A percentile compares a stretch with the other conserved stretches of the same genome.
Evolutionary conservation across 805 yeast species (phyloP).

Genomic region (Candida morakotiae): DNA sequence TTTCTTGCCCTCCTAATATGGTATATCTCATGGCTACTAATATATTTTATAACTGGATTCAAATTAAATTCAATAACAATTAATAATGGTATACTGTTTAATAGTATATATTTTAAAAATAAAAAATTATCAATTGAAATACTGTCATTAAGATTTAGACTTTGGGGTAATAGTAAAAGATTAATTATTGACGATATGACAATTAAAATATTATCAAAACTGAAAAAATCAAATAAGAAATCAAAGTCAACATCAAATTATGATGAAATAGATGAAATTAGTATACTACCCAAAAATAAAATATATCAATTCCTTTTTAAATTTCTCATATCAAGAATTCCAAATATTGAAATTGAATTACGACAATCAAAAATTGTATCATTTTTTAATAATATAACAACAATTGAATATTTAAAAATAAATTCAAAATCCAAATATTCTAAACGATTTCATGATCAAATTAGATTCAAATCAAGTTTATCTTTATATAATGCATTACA

Average conservation of each 20-base stretch:
- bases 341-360: constrained; percentile 20
- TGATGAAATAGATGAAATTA: constrained; percentile 5
- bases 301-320: constrained; percentile 9
- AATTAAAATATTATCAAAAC: not conserved
- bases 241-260: not conserved
- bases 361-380: constrained; percentile 11
- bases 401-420: constrained; percentile 19
- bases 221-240: not conserved
- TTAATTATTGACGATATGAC: constrained; percentile 25
- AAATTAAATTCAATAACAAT: constrained; percentile 28
- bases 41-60: constrained; percentile 29
- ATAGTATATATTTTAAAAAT: constrained; percentile 19
- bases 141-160: constrained; percentile 24
- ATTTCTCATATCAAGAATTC: constrained; percentile 16
- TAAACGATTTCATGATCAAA: constrained; percentile 11
- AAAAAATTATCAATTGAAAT: constrained; percentile 13
- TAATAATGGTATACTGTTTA: constrained; percentile 37
- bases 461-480: constrained; percentile 16
- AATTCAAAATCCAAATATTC: constrained; percentile 17
- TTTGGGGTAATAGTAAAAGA: constrained; percentile 37
- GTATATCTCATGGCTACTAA: constrained; percentile 27
- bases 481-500: constrained; percentile 9
- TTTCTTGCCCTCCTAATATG: constrained; percentile 13
- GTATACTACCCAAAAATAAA: constrained; percentile 15
- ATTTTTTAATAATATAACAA: constrained; percentile 6